Conservation (phyloP, 2,329 filamentous ascomycete genomes). For the Fonsecaea erecta region DNA sequence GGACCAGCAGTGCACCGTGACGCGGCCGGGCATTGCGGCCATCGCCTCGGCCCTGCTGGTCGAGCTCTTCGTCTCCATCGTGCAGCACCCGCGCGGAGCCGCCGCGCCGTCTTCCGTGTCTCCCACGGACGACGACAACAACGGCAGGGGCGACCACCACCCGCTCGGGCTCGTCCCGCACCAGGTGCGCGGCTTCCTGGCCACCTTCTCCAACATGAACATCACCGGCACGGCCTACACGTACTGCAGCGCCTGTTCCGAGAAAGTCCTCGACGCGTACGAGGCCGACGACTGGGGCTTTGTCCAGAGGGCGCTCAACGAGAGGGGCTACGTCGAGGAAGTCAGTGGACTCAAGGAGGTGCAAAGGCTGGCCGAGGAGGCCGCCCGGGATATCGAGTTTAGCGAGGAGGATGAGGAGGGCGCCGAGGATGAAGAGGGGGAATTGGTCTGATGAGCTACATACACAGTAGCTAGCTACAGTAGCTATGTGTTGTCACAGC, state of each 20-base stretch:
- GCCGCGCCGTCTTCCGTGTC: slow-evolving; percentile 45
- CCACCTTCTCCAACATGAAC: slow-evolving; percentile 62
- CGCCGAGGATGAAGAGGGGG: slow-evolving; percentile 40
- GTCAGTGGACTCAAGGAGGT: slow-evolving; percentile 65
- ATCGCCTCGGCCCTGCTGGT: slow-evolving; percentile 91
- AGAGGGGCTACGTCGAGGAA: slow-evolving; percentile 67
- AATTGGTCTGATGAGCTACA: slow-evolving; percentile 41
- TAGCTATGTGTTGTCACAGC: too few species aligned
- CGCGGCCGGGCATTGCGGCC: slow-evolving; percentile 85
- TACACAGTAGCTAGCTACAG: not conserved
- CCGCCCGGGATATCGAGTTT: slow-evolving; percentile 51
- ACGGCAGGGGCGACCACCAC: slow-evolving; percentile 43
- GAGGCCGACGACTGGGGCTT: slow-evolving; percentile 63
- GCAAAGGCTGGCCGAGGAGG: slow-evolving; percentile 52
- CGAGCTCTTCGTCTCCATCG: slow-evolving; percentile 81
- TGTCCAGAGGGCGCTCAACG: slow-evolving; percentile 62
- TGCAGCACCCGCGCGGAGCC: slow-evolving; percentile 74
- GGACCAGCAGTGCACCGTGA: slow-evolving; percentile 98
- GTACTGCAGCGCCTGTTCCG: slow-evolving; percentile 67
- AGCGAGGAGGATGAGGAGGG: slow-evolving; percentile 45
- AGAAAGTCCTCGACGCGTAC: slow-evolving; percentile 59
- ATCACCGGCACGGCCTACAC: slow-evolving; percentile 63
- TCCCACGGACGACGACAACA: slow-evolving; percentile 29
- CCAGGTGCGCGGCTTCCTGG: slow-evolving; percentile 66
- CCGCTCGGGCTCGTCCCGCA: slow-evolving; percentile 63